Evolutionary conservation across 257 asterid genomes (phyloP).

Genomic region (Lantana camara): DNA sequence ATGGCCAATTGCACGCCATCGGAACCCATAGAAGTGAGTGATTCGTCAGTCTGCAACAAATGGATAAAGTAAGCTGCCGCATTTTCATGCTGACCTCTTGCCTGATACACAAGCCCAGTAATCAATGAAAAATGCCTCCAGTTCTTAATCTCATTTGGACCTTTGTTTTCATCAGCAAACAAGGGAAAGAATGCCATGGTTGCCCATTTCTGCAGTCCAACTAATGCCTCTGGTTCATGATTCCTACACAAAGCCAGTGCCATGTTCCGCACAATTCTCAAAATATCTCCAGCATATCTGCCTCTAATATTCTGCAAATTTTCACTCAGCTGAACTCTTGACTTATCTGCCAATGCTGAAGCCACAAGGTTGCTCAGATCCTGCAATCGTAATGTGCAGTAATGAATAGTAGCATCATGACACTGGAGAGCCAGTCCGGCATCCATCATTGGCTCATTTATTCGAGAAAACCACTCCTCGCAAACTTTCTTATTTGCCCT

Average conservation of each 20-base stretch:
- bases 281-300: constrained; percentile 73
- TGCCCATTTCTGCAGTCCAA: constrained; percentile 93
- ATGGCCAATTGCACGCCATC: constrained; percentile 87
- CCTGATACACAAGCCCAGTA: constrained; percentile 88
- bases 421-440: constrained; percentile 95
- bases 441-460: constrained; percentile 98
- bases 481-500: constrained; percentile 97
- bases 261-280: constrained; percentile 62
- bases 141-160: constrained; percentile 42
- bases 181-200: constrained; percentile 65
- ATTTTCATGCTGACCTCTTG: constrained; percentile 92
- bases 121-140: constrained; percentile 81
- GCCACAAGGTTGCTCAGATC: constrained; percentile 66
- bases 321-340: constrained; percentile 69
- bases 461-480: constrained; percentile 99
- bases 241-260: constrained; percentile 80
- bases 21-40: constrained; percentile 84
- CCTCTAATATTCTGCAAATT: constrained; percentile 55
- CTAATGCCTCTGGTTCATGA: constrained; percentile 75
- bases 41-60: constrained; percentile 82
- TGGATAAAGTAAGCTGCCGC: constrained; percentile 93
- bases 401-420: constrained; percentile 83
- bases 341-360: constrained; percentile 63
- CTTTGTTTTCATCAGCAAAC: constrained; percentile 62
- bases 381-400: constrained; percentile 72